Base-by-base conservation (phyloP, 371 early-diverging fungal species). In the Phascolomyces articulosus region DNA sequence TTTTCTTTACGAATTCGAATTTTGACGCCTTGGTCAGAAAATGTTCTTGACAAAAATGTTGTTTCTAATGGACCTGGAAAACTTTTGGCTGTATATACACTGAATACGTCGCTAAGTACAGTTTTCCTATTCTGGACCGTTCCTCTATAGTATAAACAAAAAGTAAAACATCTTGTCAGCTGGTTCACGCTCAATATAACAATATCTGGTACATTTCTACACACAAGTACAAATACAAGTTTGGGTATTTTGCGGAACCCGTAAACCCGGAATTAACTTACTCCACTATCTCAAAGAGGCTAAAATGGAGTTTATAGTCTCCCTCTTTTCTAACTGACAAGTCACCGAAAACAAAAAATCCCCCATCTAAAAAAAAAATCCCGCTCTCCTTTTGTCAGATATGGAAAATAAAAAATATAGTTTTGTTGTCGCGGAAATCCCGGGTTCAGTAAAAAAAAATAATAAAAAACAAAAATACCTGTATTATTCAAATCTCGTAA, bases 311-410 rank as follows among this genome's bases (percentile, higher is more conserved):
- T 27, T 92, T 82, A 71, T 91, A 97, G 9, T 77, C 68, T 18
- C 98, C 98, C 67, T 95, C 94, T 69, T 91, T 89, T 47, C 95
- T 84, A 16, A 96, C 94, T 18, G 93, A 91, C 48, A 98, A 75
- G 67, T 98, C 98, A 15, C 95, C 94, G 79, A 97, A 98, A 20
- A 97, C 95, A 75, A 96, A 97, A 73, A 95, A 97, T 10, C 93
- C 96, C 28, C 94, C 97, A 56, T 95, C 94, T 73, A 41, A 54
- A 55, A n/a, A 58, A 56, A 28, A 48, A 44, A 49, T 28, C 18
- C 48, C 29, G 21, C 16, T n/a, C 18, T 4, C 13, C 23, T 24
- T 3, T 27, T 41, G 11, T 40, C 31, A 18, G 23, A 23, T 28
- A 31, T 53, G 11, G 38, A 40, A 20, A 40, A 20, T n/a, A n/a